Conservation (phyloP, 2,329 filamentous ascomycete species). For the Penicillium sp. region DNA sequence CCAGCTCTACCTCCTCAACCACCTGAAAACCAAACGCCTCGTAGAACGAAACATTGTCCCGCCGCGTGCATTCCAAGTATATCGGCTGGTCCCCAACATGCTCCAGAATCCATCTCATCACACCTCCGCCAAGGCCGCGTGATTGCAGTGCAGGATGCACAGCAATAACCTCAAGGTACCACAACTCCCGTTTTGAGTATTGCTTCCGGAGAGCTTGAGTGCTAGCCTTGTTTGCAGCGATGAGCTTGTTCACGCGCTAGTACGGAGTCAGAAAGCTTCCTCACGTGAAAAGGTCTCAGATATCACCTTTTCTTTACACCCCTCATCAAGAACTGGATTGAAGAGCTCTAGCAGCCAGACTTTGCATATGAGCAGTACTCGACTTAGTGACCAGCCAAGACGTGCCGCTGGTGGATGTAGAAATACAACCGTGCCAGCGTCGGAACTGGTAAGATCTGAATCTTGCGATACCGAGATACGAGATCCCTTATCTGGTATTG, state of each 20-base stretch:
- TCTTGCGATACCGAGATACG: background rate
- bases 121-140: conserved; percentile 19
- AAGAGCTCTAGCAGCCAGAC: conserved; percentile 18
- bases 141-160: conserved; percentile 27
- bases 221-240: conserved; percentile 2
- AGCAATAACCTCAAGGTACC: conserved; percentile 28
- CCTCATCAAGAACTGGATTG: conserved; percentile 12
- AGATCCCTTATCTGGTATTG: background rate
- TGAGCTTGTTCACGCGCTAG: conserved; percentile 17
- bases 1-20: conserved; percentile 19
- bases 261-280: background rate
- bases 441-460: background rate
- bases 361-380: conserved; percentile 10
- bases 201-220: conserved; percentile 1
- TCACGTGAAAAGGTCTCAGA: too few species aligned
- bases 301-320: conserved; percentile 14
- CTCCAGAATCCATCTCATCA: conserved; percentile 18
- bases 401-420: conserved; percentile 19
- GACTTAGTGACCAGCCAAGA: conserved; percentile 13
- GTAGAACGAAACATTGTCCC: conserved; percentile 24
- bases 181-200: conserved; percentile 10
- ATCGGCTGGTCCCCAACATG: conserved; percentile 13
- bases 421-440: conserved; percentile 21
- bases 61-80: conserved; percentile 23
- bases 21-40: conserved; percentile 23